Base-by-base conservation (phyloP, 163 green algal genomes). In the Scenedesmus sp. region DNA sequence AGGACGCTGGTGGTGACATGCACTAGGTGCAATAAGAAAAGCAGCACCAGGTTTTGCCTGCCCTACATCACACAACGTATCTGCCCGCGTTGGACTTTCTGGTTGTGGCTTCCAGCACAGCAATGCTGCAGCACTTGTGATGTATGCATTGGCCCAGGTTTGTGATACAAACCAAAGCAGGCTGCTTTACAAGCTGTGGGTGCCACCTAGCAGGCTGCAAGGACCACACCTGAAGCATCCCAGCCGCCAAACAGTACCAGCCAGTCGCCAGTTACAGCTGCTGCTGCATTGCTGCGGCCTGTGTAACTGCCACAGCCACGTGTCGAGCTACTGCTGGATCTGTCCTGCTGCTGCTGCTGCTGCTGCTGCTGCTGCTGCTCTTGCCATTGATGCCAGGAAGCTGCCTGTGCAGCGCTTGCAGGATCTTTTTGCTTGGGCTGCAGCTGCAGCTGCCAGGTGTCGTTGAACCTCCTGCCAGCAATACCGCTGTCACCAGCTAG, bases 191-290 rank as follows among this genome's bases (percentile, higher is more conserved):
- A 13, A 85, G 52, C 13, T 15, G 34, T 46, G 8, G 52, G 2
- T 66, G 20, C 5, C 1, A 2, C 16, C 5, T 59, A 12, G 34
- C 34, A 46, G 55, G 26, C 4, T 62, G 81, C 34, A 64, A 34
- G 34, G 8, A 16, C 2, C 34, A 23, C 9, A 91, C 87, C 87
- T 87, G 74, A 55, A 9, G 0, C 26, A 9, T 87, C 74, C 87
- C 87, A 91, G 26, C 87, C 87, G 23, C 87, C 87, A 91, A 91
- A 91, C 16, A 91, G 16, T 23, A 74, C 12, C 57, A 91, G 26
- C 57, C 34, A 86, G 13, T 91, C 59, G 4, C 57, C 74, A 79
- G 87, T 34, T 64, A 64, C 74, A 23, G 77, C 55, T 2, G 74
- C 87, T 34, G 73, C 18, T 20, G 20, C 34, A 54, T 91, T 91